Evolutionary conservation across 495 filamentous ascomycete species (phyloP).

Genomic region (Penicillium pancosmium): DNA sequence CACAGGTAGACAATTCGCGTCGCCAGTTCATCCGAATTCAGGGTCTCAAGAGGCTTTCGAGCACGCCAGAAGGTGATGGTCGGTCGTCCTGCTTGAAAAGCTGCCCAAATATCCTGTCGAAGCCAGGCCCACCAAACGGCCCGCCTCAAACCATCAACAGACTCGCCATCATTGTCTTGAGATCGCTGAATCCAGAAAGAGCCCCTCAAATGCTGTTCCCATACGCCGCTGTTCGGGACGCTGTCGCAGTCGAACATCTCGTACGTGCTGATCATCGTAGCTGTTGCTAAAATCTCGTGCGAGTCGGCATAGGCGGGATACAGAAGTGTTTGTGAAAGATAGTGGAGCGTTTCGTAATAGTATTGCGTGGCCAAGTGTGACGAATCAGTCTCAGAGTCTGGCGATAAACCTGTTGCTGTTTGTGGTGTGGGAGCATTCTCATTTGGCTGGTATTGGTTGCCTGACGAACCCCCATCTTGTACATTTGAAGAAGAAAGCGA

Average conservation of each 20-base stretch:
- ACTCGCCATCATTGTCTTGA: constrained; percentile 32
- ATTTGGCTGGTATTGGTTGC: not conserved
- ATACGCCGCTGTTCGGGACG: constrained; percentile 24
- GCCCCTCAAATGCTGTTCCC: constrained; percentile 33
- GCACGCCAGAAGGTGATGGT: constrained; percentile 30
- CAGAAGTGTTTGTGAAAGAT: constrained; percentile 32
- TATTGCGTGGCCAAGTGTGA: constrained; percentile 17
- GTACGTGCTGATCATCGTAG: constrained; percentile 30
- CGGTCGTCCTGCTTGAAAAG: constrained; percentile 30
- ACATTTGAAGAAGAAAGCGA: constrained; percentile 12
- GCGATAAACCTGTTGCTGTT: not conserved
- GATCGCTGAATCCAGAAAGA: constrained; percentile 34
- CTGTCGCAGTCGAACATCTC: constrained; percentile 30
- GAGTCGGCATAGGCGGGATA: constrained; percentile 31
- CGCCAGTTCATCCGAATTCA: constrained; percentile 16
- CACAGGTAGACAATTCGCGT: constrained; percentile 2
- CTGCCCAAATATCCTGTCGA: constrained; percentile 33
- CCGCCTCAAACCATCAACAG: constrained; percentile 24
- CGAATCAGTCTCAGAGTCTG: not conserved
- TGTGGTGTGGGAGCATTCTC: constrained; percentile 2
- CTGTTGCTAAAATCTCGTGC: constrained; percentile 30
- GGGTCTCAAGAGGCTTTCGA: constrained; percentile 17
- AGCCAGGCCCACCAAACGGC: constrained; percentile 38
- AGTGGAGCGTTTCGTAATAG: constrained; percentile 24
- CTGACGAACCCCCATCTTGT: not conserved